Evolutionary conservation across 2,329 filamentous ascomycete genomes (phyloP), one percentile per base, ranked within the genome.

Genomic region (Mycosphaerelloides madeirae): DNA sequence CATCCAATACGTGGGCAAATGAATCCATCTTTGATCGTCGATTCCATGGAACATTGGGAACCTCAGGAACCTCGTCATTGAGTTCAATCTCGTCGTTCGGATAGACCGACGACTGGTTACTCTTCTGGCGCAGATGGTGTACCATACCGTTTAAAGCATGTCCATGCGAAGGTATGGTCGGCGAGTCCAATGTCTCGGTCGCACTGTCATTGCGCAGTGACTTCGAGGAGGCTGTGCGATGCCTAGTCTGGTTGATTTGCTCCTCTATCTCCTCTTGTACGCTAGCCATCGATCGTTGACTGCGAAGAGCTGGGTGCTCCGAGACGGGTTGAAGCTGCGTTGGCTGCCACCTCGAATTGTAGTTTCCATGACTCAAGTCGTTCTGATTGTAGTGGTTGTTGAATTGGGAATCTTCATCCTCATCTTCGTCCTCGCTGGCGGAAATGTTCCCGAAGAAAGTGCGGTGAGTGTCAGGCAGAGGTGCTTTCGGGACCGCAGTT

Each of bases 71-170:
- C 11, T 56, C 53, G 11, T 56, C 54, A 9, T 46, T 42, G 7
- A 38, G 70, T 71, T 18, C 67, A 68, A 44, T 68, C 80, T 66
- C 60, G 20, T 65, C 59, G 9, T 46, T 41, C 4, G 58, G 66
- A 43, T 87, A 88, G 19, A 93, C 75, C 0, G 88, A 94, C 1
- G 91, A 97, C 12, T 81, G 77, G 46, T 83, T 84, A 67, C 91
- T 97, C 52, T 84, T 81, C 28, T 81, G 81, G 39, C 93, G 81
- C 31, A 97, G 70, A 70, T 97, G 93, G 50, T 90, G 62, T 38
- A 66, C 56, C 57, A 65, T 58, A 36, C 58, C 59, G 39, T 84
- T 91, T 16, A 56, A 53, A 29, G 44, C 29, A 70, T 69, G 53
- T 29, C 13, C 72, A 16, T 46, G 72, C 0, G 85, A 83, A 2